A percentile compares a stretch with the other conserved stretches of the same genome.
phyloP scores from a whole-genome alignment of 2,329 filamentous ascomycete genomes.

The Sporothrix inflata region DNA sequence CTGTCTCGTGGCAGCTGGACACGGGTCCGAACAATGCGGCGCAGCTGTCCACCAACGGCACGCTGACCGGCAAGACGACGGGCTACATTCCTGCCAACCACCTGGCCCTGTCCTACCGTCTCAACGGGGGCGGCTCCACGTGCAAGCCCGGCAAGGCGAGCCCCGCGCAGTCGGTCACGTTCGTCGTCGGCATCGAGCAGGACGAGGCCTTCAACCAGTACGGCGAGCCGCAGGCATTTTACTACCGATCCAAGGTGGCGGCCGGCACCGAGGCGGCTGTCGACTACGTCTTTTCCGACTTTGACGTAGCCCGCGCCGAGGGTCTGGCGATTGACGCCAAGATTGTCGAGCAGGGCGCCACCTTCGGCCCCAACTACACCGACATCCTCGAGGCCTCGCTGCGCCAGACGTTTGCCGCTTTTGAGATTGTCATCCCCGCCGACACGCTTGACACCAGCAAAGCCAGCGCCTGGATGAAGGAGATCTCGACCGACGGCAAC shows the following conservation, averaged over 20 bases:
- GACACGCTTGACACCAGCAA: constrained; percentile 14
- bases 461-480: constrained; percentile 27
- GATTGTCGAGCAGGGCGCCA: constrained; percentile 5
- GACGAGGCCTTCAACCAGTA: constrained; percentile 20
- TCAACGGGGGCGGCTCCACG: not conserved
- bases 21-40: constrained; percentile 18
- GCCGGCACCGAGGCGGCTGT: not conserved
- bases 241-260: constrained; percentile 17
- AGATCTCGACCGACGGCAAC: constrained; percentile 28
- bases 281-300: constrained; percentile 23
- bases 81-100: constrained; percentile 20
- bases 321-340: not conserved
- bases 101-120: constrained; percentile 21
- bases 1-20: constrained; percentile 15
- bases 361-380: constrained; percentile 19
- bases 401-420: constrained; percentile 12
- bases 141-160: not conserved
- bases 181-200: constrained; percentile 24
- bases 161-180: not conserved
- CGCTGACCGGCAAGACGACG: constrained; percentile 17
- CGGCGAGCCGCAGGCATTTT: constrained; percentile 16
- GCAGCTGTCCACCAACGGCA: constrained; percentile 22
- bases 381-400: constrained; percentile 23
- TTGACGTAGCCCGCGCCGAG: constrained; percentile 11
- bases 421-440: constrained; percentile 22